phyloP scores from a whole-genome alignment of 805 yeast genomes.

The Monosporozyma siamensis region DNA sequence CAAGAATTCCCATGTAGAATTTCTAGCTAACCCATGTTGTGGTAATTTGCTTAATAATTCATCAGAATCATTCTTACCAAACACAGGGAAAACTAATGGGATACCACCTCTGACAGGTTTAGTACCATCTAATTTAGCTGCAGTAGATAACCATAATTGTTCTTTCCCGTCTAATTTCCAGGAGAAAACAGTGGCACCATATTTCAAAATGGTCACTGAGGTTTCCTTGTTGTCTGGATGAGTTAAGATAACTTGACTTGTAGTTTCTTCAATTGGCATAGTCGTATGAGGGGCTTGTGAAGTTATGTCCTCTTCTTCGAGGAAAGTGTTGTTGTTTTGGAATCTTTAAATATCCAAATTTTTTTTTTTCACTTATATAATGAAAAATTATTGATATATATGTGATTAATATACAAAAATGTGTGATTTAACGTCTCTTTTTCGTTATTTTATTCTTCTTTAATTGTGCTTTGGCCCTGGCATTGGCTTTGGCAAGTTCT shows the following conservation, averaged over 20 bases:
- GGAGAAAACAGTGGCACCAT: constrained; percentile 81
- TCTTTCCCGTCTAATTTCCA: constrained; percentile 71
- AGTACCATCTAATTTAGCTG: constrained; percentile 81
- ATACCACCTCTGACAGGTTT: constrained; percentile 97
- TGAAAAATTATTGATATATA: background rate
- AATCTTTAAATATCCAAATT: no score
- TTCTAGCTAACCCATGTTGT: constrained; percentile 95
- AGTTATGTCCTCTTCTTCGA: background rate
- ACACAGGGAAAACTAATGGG: constrained; percentile 90
- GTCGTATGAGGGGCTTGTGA: background rate
- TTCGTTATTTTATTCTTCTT: constrained; percentile 22
- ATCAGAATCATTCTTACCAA: constrained; percentile 59
- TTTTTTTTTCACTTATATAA: no score
- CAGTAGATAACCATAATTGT: constrained; percentile 72
- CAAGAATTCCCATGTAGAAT: constrained; percentile 83
- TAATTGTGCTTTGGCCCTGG: constrained; percentile 24
- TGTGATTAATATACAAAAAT: background rate
- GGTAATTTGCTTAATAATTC: constrained; percentile 62
- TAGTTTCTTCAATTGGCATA: constrained; percentile 64
- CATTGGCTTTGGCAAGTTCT: constrained; percentile 31
- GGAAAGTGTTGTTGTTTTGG: background rate
- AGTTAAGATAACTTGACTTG: constrained; percentile 49
- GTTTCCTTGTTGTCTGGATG: constrained; percentile 46
- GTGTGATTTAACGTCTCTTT: constrained; percentile 10
- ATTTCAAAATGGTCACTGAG: constrained; percentile 59